Evolutionary conservation across 768 basidiomycete species (phyloP).

Genomic region (Melanogaster broomeanus): DNA sequence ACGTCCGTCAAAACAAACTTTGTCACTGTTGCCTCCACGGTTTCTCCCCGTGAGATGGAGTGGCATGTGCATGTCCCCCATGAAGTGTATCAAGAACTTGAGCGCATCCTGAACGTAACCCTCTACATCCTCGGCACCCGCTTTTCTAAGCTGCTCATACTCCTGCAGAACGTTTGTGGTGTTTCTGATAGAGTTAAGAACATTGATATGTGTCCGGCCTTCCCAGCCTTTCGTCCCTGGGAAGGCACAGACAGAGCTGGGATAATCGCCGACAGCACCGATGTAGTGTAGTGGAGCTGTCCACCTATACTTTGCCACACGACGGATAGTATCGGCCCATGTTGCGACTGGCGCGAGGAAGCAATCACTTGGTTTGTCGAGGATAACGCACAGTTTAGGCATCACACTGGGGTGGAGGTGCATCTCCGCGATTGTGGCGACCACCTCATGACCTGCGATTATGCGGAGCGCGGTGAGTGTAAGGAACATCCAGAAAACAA

Average conservation of each 20-base stretch:
- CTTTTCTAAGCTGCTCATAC: conserved; percentile 35
- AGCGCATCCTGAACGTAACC: conserved; percentile 72
- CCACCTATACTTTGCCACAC: conserved; percentile 58
- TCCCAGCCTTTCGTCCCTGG: conserved; percentile 78
- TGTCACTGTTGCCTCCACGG: conserved; percentile 82
- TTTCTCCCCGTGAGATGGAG: conserved; percentile 88
- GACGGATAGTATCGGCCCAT: conserved; percentile 83
- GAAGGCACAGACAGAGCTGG: conserved; percentile 73
- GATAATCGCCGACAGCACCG: conserved; percentile 74
- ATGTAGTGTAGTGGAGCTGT: conserved; percentile 77
- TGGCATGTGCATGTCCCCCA: conserved; percentile 94
- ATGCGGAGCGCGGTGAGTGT: background rate
- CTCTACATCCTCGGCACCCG: conserved; percentile 15
- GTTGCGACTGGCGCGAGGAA: conserved; percentile 81
- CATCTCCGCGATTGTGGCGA: conserved; percentile 93
- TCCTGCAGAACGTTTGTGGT: conserved; percentile 62
- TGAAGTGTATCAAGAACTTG: conserved; percentile 90
- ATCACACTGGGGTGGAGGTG: conserved; percentile 77
- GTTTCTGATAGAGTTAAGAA: conserved; percentile 79
- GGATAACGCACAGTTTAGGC: conserved; percentile 67
- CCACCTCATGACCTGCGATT: conserved; percentile 78
- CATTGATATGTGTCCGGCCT: conserved; percentile 56
- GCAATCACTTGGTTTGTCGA: conserved; percentile 56
- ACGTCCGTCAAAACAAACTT: conserved; percentile 72
- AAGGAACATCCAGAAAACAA: background rate